Conservation (phyloP, 257 asterid genomes). For the Nicotiana paniculata region DNA sequence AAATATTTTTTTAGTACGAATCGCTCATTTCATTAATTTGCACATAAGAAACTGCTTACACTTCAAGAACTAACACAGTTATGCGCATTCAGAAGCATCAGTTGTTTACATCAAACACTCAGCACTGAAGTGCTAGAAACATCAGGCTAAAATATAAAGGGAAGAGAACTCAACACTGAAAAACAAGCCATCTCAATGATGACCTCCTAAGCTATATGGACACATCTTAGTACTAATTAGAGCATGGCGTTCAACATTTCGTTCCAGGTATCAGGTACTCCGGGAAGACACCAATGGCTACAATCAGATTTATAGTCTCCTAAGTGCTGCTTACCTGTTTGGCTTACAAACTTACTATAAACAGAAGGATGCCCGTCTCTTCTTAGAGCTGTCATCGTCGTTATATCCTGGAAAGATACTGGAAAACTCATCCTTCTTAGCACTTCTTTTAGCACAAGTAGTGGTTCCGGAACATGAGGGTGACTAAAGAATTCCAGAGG, state of each 20-base stretch:
- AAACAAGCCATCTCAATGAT: not conserved
- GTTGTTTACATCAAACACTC: not conserved
- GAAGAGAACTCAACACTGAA: not conserved
- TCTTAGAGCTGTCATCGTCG: slow-evolving; percentile 50
- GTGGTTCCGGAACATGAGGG: slow-evolving; percentile 44
- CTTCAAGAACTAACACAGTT: not conserved
- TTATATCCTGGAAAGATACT: slow-evolving; percentile 61
- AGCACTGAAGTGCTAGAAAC: not conserved
- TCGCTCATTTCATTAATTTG: no score
- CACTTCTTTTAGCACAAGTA: slow-evolving; percentile 45
- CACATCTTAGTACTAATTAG: slow-evolving; percentile 9
- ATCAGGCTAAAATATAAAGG: not conserved
- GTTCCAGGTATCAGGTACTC: slow-evolving; percentile 90
- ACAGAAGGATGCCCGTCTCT: slow-evolving; percentile 88
- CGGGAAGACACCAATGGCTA: slow-evolving; percentile 94
- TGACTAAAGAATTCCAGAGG: slow-evolving; percentile 42
- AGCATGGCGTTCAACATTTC: slow-evolving; percentile 61
- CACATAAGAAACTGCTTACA: no score
- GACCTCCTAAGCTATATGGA: slow-evolving; percentile 3
- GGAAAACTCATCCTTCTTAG: slow-evolving; percentile 54
- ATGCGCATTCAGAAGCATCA: not conserved
- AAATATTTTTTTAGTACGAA: no score
- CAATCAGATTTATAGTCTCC: slow-evolving; percentile 54
- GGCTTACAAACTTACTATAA: slow-evolving; percentile 44
- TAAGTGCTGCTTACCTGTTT: slow-evolving; percentile 33